Evolutionary conservation across 352 stramenopile genomes (phyloP).

Genomic region (Globisporangium middletonii): DNA sequence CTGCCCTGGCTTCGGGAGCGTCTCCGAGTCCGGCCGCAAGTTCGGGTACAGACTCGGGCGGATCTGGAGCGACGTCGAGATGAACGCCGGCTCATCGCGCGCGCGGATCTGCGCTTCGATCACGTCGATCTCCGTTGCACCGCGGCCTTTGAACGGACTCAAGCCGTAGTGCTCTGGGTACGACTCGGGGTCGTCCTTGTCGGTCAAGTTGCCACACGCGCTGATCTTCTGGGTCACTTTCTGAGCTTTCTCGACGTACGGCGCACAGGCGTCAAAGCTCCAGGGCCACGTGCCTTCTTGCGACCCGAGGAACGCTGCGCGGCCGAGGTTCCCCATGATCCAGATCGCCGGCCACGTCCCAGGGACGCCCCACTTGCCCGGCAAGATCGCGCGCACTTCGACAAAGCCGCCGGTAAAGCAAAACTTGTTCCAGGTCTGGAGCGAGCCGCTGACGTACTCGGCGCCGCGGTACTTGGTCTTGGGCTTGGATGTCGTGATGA

Average conservation of each 20-base stretch:
- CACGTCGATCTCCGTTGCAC: constrained; percentile 96
- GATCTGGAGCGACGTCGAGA: constrained; percentile 94
- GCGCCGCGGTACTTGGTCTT: constrained; percentile 71
- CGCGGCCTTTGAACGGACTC: constrained; percentile 88
- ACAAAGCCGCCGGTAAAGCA: constrained; percentile 97
- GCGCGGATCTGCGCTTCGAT: constrained; percentile 87
- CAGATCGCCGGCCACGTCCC: constrained; percentile 97
- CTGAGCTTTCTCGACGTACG: constrained; percentile 79
- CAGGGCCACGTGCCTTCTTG: constrained; percentile 96
- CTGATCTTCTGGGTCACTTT: constrained; percentile 93
- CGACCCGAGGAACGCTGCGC: constrained; percentile 91
- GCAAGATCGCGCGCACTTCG: constrained; percentile 92
- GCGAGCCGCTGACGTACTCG: constrained; percentile 88
- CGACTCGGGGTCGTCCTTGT: constrained; percentile 85
- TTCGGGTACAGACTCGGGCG: constrained; percentile 61
- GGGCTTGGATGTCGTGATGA: constrained; percentile 88
- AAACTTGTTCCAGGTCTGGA: constrained; percentile 99
- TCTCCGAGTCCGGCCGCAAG: constrained; percentile 52
- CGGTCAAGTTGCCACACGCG: constrained; percentile 92
- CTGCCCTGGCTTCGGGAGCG: constrained; percentile 52
- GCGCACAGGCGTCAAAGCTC: constrained; percentile 91
- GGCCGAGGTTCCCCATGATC: constrained; percentile 97
- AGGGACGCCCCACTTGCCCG: constrained; percentile 91
- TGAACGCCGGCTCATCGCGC: constrained; percentile 83
- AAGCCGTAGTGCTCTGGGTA: constrained; percentile 89